phyloP scores from a whole-genome alignment of 805 yeast genomes.

The Metschnikowia lochheadii region DNA sequence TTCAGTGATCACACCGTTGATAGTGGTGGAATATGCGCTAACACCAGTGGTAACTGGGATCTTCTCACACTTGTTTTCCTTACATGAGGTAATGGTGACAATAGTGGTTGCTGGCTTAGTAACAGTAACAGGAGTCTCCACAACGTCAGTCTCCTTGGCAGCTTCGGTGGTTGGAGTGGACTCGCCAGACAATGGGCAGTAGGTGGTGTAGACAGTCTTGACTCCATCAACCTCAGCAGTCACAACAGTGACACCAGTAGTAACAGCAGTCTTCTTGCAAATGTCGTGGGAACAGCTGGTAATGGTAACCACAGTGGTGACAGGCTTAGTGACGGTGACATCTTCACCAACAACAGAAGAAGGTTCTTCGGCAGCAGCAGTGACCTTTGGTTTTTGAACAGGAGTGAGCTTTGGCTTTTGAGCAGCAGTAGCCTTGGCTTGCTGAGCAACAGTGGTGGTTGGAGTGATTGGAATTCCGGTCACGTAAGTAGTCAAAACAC shows the following conservation, averaged over 20 bases:
- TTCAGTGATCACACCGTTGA: conserved; percentile 11
- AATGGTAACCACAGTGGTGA: conserved; percentile 20
- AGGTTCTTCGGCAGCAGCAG: conserved; percentile 1
- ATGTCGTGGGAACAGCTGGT: conserved; percentile 27
- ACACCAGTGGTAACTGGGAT: conserved; percentile 19
- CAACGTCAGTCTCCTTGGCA: conserved; percentile 5
- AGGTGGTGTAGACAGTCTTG: conserved; percentile 30
- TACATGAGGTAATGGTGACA: conserved; percentile 39
- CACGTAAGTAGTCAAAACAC: conserved; percentile 36
- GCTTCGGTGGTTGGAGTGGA: conserved; percentile 16
- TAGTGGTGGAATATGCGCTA: conserved; percentile 10
- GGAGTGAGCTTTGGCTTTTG: neutral
- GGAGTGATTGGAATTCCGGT: conserved; percentile 26
- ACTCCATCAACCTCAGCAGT: conserved; percentile 33
- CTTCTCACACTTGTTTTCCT: conserved; percentile 26
- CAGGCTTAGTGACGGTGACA: conserved; percentile 7
- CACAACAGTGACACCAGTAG: conserved; percentile 21
- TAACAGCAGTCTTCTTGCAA: conserved; percentile 24
- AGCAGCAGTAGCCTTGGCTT: conserved; percentile 3
- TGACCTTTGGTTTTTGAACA: neutral
- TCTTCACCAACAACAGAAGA: neutral
- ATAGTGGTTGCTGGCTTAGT: conserved; percentile 12
- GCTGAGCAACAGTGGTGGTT: neutral
- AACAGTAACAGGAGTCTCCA: neutral
- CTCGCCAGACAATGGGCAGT: conserved; percentile 19